These are phyloP conservation scores for Chloris gayana DNA, from an alignment of 176 grass and related monocot species.

Conservation along the genomic window DNA sequence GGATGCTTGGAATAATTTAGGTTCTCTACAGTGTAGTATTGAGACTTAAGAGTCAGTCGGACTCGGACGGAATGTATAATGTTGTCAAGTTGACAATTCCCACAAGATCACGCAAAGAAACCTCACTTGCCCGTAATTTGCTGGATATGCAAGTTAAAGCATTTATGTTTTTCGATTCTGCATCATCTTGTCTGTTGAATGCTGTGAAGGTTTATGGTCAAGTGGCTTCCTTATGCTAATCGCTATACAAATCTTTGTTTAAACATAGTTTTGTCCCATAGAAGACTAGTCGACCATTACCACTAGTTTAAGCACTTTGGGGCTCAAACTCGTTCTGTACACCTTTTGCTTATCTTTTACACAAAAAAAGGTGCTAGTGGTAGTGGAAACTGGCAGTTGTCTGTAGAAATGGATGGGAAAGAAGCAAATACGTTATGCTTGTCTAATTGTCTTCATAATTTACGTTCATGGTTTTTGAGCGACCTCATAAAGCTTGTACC, in stretches of 20 bases:
- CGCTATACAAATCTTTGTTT: constrained; percentile 26
- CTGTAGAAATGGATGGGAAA: constrained; percentile 21
- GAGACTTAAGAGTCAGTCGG: constrained; percentile 4
- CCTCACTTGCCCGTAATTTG: constrained; percentile 51
- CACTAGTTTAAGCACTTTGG: not conserved
- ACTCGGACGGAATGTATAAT: constrained; percentile 27
- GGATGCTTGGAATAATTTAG: constrained; percentile 7
- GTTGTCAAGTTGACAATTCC: constrained; percentile 40
- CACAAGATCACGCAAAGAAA: constrained; percentile 53
- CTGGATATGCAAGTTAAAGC: constrained; percentile 38
- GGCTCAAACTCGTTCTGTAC: constrained; percentile 4
- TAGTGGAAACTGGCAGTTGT: constrained; percentile 9
- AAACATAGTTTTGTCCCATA: constrained; percentile 33
- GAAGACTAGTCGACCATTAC: constrained; percentile 2
- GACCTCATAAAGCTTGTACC: not conserved
- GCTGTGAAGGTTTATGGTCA: constrained; percentile 45
- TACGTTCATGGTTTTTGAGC: not conserved
- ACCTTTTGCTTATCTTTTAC: constrained; percentile 2
- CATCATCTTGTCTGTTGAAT: constrained; percentile 30
- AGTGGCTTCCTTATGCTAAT: constrained; percentile 45
- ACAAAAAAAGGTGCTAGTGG: not conserved
- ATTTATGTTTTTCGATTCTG: constrained; percentile 48
- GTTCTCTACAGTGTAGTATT: constrained; percentile 23
- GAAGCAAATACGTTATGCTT: constrained; percentile 5
- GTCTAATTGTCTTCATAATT: not conserved